Conservation (phyloP, 2,329 filamentous ascomycete genomes). For the Knufia petricola region DNA sequence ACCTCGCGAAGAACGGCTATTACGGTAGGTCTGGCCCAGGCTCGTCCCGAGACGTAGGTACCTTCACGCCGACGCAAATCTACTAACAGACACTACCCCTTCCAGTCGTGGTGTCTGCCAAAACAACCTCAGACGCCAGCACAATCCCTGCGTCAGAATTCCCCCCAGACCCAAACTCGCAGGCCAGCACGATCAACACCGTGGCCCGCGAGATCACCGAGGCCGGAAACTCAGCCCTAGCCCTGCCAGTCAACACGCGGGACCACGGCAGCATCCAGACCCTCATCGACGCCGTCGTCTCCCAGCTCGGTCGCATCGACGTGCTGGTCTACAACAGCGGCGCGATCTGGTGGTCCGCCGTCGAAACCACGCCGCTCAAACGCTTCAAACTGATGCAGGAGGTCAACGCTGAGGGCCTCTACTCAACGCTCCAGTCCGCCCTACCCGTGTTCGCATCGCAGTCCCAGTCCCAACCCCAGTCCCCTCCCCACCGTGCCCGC, state of each 20-base stretch:
- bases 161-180: slow-evolving; percentile 67
- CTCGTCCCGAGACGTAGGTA: too few species aligned
- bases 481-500: slow-evolving; percentile 51
- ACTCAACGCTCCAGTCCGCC: slow-evolving; percentile 58
- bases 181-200: slow-evolving; percentile 66
- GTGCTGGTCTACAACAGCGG: slow-evolving; percentile 74
- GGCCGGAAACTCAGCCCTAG: slow-evolving; percentile 53
- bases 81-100: not conserved
- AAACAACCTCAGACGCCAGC: slow-evolving; percentile 57
- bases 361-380: slow-evolving; percentile 62
- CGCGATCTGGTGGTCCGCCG: slow-evolving; percentile 74
- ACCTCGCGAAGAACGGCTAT: slow-evolving; percentile 62
- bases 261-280: slow-evolving; percentile 50
- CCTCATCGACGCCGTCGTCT: slow-evolving; percentile 50
- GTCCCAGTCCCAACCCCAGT: too few species aligned
- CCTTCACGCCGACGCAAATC: too few species aligned
- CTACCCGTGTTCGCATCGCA: slow-evolving; percentile 45
- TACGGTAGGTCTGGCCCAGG: slow-evolving; percentile 54
- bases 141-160: slow-evolving; percentile 40
- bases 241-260: slow-evolving; percentile 62
- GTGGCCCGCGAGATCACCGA: slow-evolving; percentile 64
- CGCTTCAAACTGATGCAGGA: slow-evolving; percentile 71
- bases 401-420: slow-evolving; percentile 67
- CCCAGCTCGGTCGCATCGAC: slow-evolving; percentile 56
- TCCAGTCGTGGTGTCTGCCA: slow-evolving; percentile 66